Conservation (phyloP, 139 green algal genomes). For the Chloropicon primus region DNA sequence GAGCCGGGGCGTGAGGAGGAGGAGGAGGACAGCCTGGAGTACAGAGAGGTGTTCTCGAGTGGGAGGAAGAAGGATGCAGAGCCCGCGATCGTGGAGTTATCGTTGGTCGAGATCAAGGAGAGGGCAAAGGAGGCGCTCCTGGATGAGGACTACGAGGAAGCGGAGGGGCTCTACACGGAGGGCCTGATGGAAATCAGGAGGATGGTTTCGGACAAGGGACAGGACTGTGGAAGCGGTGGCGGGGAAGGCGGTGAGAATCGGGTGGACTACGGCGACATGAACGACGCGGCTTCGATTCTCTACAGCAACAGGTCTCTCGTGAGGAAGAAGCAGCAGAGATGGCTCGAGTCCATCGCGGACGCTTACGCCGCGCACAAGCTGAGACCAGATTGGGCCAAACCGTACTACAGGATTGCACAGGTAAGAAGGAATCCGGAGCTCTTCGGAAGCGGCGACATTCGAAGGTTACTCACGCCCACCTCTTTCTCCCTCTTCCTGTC, state of each 20-base stretch:
- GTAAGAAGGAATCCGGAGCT: not conserved
- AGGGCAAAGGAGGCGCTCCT: not conserved
- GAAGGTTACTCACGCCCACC: not conserved
- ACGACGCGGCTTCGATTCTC: not conserved
- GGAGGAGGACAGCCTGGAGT: not conserved
- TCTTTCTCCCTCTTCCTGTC: not conserved
- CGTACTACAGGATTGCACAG: conserved; percentile 30
- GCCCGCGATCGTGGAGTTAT: not conserved
- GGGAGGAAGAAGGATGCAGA: not conserved
- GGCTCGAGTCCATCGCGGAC: conserved; percentile 18
- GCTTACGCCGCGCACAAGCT: conserved; percentile 21
- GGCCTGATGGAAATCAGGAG: not conserved
- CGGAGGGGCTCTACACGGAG: not conserved
- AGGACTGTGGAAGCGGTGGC: no score
- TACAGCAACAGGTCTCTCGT: not conserved
- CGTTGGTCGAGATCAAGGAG: not conserved
- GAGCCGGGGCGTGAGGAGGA: not conserved
- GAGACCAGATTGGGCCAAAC: conserved; percentile 32
- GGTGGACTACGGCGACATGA: not conserved
- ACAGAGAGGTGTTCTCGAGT: not conserved
- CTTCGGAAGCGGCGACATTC: not conserved
- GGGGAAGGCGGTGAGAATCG: not conserved
- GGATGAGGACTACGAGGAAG: not conserved
- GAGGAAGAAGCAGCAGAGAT: not conserved
- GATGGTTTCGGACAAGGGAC: no score